phyloP scores from a whole-genome alignment of 306 rosid genomes.

The Fragaria ananassa region DNA sequence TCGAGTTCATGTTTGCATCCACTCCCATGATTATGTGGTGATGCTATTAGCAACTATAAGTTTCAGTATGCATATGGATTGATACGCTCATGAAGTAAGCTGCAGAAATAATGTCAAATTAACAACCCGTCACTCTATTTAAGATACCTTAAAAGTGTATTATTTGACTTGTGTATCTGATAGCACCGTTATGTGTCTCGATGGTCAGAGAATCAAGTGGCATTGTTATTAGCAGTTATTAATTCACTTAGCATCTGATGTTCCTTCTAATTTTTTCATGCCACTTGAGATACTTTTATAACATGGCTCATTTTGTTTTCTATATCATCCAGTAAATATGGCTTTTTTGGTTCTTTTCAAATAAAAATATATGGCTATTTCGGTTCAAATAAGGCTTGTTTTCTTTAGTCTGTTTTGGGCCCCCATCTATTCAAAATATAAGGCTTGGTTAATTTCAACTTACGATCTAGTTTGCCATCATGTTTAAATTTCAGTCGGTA shows the following conservation, averaged over 20 bases:
- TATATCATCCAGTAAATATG: neutral
- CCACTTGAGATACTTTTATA: neutral
- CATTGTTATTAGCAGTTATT: neutral
- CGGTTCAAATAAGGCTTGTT: neutral
- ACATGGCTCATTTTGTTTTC: neutral
- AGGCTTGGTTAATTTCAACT: neutral
- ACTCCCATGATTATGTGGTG: constrained; percentile 4
- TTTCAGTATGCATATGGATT: neutral
- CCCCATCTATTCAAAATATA: neutral
- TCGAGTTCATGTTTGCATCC: neutral
- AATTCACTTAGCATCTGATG: neutral
- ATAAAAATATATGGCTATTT: neutral
- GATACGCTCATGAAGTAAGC: neutral
- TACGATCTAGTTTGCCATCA: neutral
- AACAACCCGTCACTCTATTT: neutral
- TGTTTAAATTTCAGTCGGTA: neutral
- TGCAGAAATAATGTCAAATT: neutral
- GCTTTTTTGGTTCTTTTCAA: neutral
- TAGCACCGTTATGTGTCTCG: neutral
- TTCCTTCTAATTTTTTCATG: neutral
- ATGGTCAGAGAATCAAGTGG: neutral
- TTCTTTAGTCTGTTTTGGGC: neutral
- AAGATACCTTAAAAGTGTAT: neutral
- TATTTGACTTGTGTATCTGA: neutral
- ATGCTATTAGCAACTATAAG: neutral